Evolutionary conservation across 768 basidiomycete genomes (phyloP).

Genomic region (Mycena crocata): DNA sequence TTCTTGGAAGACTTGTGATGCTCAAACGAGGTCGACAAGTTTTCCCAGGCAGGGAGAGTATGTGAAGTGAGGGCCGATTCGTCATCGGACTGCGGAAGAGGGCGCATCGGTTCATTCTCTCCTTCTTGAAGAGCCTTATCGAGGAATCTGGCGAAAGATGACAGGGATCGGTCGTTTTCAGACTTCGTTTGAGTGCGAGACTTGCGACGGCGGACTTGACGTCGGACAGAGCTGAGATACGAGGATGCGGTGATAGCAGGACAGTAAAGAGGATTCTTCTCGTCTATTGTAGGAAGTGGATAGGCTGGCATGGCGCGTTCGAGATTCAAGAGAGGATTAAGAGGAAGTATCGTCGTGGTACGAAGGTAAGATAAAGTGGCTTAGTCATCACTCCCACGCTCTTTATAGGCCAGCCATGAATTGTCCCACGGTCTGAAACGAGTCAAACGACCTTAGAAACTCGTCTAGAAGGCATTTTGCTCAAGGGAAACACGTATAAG

Average conservation of each 20-base stretch:
- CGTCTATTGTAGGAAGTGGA: conserved; percentile 54
- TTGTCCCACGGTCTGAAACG: too few relatives aligned
- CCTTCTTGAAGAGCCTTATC: conserved; percentile 42
- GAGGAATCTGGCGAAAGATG: conserved; percentile 49
- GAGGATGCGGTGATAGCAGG: conserved; percentile 58
- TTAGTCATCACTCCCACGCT: too few relatives aligned
- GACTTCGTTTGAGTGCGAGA: conserved; percentile 18
- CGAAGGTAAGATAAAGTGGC: conserved; percentile 15
- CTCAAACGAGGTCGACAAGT: conserved; percentile 21
- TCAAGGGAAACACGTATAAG: too few relatives aligned
- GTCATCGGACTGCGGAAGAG: conserved; percentile 14
- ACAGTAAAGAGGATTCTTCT: conserved; percentile 71
- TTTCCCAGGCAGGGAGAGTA: not conserved
- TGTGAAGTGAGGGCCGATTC: conserved; percentile 5
- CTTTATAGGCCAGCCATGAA: too few relatives aligned
- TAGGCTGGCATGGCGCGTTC: conserved; percentile 9
- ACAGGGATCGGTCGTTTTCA: conserved; percentile 37
- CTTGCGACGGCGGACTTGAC: conserved; percentile 36
- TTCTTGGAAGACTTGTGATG: conserved; percentile 20
- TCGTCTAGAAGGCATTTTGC: too few relatives aligned
- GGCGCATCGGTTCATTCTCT: conserved; percentile 9
- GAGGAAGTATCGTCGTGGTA: conserved; percentile 20
- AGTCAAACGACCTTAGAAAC: too few relatives aligned
- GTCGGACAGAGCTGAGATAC: conserved; percentile 60
- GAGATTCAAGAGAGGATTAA: conserved; percentile 13